Percentiles rank a stretch among this genome's conserved stretches.
phyloP scores from a whole-genome alignment of 306 rosid genomes.

The Vigna radiata region DNA sequence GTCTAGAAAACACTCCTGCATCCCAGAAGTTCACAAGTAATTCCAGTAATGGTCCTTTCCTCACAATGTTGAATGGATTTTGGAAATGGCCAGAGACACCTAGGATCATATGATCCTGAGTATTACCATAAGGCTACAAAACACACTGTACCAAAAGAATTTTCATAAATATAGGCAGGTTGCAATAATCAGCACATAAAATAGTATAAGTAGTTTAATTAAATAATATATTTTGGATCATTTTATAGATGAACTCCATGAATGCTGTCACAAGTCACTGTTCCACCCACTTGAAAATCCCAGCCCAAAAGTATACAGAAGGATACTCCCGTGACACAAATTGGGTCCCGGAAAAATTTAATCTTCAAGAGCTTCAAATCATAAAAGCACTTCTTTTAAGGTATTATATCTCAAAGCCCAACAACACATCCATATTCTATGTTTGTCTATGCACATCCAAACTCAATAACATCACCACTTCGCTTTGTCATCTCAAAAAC shows the following conservation, averaged over 20 bases:
- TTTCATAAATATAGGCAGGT: background rate
- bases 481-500: background rate
- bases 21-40: background rate
- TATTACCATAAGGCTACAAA: background rate
- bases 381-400: background rate
- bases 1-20: background rate
- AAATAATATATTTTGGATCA: background rate
- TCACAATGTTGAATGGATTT: background rate
- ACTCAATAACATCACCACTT: background rate
- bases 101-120: background rate
- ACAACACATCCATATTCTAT: background rate
- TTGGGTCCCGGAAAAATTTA: too few species aligned
- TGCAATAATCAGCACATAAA: background rate
- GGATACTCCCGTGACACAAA: background rate
- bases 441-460: conserved; percentile 1
- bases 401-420: background rate
- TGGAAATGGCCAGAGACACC: background rate
- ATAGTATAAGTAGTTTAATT: background rate
- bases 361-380: background rate
- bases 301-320: background rate
- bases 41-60: too few species aligned
- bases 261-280: background rate
- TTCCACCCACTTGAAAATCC: background rate
- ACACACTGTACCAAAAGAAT: background rate
- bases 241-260: background rate